Evolutionary conservation across 768 basidiomycete genomes (phyloP).

Genomic region (Kwoniella mangroviensis): DNA sequence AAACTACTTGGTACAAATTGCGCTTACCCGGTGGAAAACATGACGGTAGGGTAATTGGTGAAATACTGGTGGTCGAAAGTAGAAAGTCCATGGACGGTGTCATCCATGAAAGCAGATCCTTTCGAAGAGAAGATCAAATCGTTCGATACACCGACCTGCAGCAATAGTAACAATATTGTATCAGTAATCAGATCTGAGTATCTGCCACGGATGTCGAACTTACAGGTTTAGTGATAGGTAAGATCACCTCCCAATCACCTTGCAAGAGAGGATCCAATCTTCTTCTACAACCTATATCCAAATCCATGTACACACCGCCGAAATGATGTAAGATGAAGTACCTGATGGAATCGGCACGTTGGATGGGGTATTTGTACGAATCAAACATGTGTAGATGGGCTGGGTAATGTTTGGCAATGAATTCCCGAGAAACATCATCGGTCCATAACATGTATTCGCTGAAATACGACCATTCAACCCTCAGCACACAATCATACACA

Average conservation of each 20-base stretch:
- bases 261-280: constrained; percentile 82
- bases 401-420: constrained; percentile 83
- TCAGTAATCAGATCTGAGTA: not conserved
- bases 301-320: constrained; percentile 93
- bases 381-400: constrained; percentile 96
- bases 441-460: constrained; percentile 99
- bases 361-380: constrained; percentile 85
- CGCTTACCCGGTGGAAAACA: constrained; percentile 84
- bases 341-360: constrained; percentile 95
- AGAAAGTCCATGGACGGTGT: constrained; percentile 87
- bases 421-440: constrained; percentile 83
- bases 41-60: constrained; percentile 98
- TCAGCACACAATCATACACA: constrained; percentile 16
- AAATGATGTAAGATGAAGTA: constrained; percentile 96
- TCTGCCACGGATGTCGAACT: constrained; percentile 15
- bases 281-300: constrained; percentile 91
- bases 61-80: constrained; percentile 93
- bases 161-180: not conserved
- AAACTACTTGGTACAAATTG: not conserved
- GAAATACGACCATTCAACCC: constrained; percentile 31
- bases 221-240: constrained; percentile 87
- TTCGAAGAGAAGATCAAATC: constrained; percentile 93
- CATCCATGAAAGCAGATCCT: constrained; percentile 83
- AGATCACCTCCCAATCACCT: constrained; percentile 75
- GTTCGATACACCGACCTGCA: constrained; percentile 85